phyloP scores from a whole-genome alignment of 768 basidiomycete species.

The Holtermanniella nyarrowii region DNA sequence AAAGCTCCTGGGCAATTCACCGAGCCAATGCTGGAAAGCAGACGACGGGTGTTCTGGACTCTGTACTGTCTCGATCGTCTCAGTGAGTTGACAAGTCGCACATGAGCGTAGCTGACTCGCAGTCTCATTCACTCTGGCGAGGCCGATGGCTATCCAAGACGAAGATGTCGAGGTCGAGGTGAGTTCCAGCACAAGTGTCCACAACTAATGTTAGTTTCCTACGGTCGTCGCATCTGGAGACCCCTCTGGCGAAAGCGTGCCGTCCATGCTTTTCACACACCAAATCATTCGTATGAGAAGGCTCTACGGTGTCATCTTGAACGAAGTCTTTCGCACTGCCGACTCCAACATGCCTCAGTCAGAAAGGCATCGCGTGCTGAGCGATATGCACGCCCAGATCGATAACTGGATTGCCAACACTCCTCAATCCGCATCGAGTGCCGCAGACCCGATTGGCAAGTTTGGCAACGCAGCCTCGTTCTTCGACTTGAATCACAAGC shows the following conservation, averaged over 20 bases:
- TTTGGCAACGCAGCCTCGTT: conserved; percentile 17
- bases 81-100: background rate
- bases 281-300: conserved; percentile 19
- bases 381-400: conserved; percentile 8
- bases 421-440: conserved; percentile 5
- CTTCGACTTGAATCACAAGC: conserved; percentile 15
- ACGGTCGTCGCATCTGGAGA: background rate
- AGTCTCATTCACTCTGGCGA: conserved; percentile 15
- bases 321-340: conserved; percentile 13
- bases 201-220: background rate
- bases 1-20: background rate
- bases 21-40: conserved; percentile 4
- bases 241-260: background rate
- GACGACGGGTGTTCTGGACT: conserved; percentile 18
- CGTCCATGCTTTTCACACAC: conserved; percentile 10
- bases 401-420: conserved; percentile 16
- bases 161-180: conserved; percentile 22
- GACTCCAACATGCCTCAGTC: conserved; percentile 11
- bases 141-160: conserved; percentile 20
- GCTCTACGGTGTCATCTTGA: conserved; percentile 12
- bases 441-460: conserved; percentile 9
- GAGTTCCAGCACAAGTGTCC: conserved; percentile 1
- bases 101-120: background rate
- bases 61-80: conserved; percentile 24
- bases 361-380: conserved; percentile 6